Evolutionary conservation across 495 filamentous ascomycete genomes (phyloP).

Genomic region (Daldinia childiae): DNA sequence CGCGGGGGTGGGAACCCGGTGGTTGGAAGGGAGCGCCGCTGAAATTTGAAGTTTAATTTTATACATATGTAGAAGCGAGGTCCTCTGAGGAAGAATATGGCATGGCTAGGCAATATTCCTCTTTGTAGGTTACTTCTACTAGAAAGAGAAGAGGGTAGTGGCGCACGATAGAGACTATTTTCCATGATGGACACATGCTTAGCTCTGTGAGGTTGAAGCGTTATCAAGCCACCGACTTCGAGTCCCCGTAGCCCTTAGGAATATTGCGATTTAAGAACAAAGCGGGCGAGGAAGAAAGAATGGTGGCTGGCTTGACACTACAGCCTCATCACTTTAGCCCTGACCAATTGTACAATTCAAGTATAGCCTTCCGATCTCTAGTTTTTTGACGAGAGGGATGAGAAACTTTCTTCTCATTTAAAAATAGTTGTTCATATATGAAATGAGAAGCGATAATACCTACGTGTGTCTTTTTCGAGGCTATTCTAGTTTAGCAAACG

Average conservation of each 20-base stretch:
- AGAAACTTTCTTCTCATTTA: background rate
- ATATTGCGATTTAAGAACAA: background rate
- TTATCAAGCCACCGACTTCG: background rate
- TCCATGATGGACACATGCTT: background rate
- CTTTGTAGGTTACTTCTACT: background rate
- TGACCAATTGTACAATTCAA: background rate
- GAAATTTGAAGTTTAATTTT: constrained; percentile 42
- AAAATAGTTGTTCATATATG: background rate
- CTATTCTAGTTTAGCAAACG: background rate
- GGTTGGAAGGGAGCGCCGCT: constrained; percentile 17
- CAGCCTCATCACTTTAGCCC: background rate
- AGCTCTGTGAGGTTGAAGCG: background rate
- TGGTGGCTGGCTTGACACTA: background rate
- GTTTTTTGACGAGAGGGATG: background rate
- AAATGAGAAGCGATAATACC: background rate
- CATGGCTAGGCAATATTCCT: constrained; percentile 30
- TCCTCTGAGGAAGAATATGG: constrained; percentile 13
- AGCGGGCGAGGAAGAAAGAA: background rate
- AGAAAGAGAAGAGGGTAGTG: background rate
- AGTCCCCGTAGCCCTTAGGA: background rate
- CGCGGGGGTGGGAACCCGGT: constrained; percentile 2
- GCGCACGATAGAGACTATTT: background rate
- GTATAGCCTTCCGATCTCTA: background rate
- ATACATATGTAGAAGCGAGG: background rate
- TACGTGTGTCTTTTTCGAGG: background rate